Percentiles rank a stretch among this genome's conserved stretches.
Evolutionary conservation across 2,329 filamentous ascomycete species (phyloP).

Genomic region (Arachnopeziza araneosa): DNA sequence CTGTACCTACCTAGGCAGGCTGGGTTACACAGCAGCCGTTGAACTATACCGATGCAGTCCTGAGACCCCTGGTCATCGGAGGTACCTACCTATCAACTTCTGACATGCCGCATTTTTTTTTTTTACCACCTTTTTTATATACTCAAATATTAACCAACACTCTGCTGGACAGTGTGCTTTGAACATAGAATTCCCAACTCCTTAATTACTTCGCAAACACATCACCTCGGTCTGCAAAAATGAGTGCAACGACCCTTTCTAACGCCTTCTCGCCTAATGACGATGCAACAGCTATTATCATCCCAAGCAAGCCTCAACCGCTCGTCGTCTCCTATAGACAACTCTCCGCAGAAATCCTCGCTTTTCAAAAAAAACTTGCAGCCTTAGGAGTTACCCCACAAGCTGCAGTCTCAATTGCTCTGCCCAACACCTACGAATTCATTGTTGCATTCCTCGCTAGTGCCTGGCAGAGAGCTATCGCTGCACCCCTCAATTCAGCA

Average conservation of each 20-base stretch:
- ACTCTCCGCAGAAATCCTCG: slow-evolving; percentile 58
- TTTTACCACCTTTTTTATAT: too few species aligned
- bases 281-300: slow-evolving; percentile 60
- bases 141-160: too few species aligned
- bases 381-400: slow-evolving; percentile 63
- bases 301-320: slow-evolving; percentile 58
- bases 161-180: slow-evolving; percentile 4
- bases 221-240: slow-evolving; percentile 3
- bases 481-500: slow-evolving; percentile 79
- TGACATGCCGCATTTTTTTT: too few species aligned
- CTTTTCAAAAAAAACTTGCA: slow-evolving; percentile 75
- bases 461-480: slow-evolving; percentile 77
- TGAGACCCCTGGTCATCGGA: too few species aligned
- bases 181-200: background rate
- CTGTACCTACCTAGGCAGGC: too few species aligned
- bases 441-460: slow-evolving; percentile 82
- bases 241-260: slow-evolving; percentile 43
- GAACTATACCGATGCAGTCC: too few species aligned
- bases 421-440: slow-evolving; percentile 82
- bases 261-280: slow-evolving; percentile 49
- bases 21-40: too few species aligned
- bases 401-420: slow-evolving; percentile 74
- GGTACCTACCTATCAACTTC: too few species aligned
- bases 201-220: background rate
- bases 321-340: slow-evolving; percentile 65